Conservation (phyloP, 2,329 filamentous ascomycete species). For the Penicillium sp. region DNA sequence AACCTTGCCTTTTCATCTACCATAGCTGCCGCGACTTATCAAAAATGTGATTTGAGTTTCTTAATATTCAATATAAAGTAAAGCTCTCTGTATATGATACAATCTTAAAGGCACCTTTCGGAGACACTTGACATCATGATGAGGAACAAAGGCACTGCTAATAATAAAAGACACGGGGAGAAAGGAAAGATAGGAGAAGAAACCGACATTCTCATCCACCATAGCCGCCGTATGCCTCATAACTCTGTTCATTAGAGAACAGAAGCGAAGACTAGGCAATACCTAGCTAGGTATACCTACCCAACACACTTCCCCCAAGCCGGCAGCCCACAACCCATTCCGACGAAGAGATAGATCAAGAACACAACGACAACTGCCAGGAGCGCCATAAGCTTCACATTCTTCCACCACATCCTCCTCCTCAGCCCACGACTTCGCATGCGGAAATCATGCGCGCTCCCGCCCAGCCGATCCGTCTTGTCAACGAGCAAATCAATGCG, state of each 20-base stretch:
- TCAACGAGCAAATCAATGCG: constrained; percentile 92
- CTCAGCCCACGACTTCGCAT: constrained; percentile 84
- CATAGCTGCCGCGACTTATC: not conserved
- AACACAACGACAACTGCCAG: constrained; percentile 72
- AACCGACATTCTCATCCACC: constrained; percentile 2
- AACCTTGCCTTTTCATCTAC: no score
- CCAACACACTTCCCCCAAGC: constrained; percentile 54
- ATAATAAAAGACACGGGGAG: not conserved
- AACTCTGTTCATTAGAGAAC: not conserved
- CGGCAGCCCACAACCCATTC: constrained; percentile 73
- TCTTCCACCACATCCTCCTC: constrained; percentile 99
- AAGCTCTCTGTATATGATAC: not conserved
- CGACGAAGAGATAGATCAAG: constrained; percentile 72
- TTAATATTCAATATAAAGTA: not conserved
- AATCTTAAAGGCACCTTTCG: not conserved
- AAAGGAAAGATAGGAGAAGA: constrained; percentile 3
- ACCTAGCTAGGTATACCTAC: constrained; percentile 13
- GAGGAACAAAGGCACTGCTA: constrained; percentile 17
- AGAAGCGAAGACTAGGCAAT: not conserved
- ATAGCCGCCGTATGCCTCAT: not conserved
- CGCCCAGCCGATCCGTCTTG: constrained; percentile 91
- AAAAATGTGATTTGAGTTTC: not conserved
- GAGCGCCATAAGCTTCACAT: constrained; percentile 89
- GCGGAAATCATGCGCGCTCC: constrained; percentile 86
- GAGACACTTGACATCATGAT: not conserved